Evolutionary conservation across 805 yeast genomes (phyloP).

Genomic region (Wickerhamiella sergipiensis): DNA sequence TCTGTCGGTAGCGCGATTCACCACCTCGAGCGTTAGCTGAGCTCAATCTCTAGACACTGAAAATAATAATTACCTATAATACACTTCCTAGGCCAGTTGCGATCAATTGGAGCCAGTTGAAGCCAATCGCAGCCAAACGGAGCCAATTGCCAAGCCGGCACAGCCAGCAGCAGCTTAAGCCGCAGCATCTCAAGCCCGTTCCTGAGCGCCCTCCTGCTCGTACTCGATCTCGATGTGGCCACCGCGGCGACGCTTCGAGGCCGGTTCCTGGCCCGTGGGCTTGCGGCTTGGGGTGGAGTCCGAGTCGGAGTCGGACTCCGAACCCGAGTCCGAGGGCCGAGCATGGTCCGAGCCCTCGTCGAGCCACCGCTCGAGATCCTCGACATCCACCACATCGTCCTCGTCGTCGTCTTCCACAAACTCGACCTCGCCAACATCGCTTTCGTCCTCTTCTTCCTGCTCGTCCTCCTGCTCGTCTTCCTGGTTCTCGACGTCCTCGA

Average conservation of each 20-base stretch:
- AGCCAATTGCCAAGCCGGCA: no score
- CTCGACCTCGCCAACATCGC: constrained; percentile 67
- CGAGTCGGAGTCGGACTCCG: constrained; percentile 22
- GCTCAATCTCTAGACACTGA: neutral
- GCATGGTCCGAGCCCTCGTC: constrained; percentile 30
- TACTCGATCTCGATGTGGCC: constrained; percentile 68
- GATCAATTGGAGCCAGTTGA: no score
- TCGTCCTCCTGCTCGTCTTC: constrained; percentile 37
- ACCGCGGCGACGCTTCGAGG: constrained; percentile 29
- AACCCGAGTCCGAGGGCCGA: constrained; percentile 9
- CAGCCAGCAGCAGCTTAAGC: no score
- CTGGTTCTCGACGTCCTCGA: constrained; percentile 52
- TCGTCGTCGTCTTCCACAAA: constrained; percentile 83
- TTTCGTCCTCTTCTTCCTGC: constrained; percentile 36
- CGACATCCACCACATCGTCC: constrained; percentile 35
- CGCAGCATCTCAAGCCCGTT: neutral
- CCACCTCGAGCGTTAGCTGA: neutral
- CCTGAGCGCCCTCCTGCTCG: constrained; percentile 42
- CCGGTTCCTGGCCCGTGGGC: constrained; percentile 26
- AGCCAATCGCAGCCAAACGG: no score
- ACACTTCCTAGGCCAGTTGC: no score
- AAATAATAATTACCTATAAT: neutral
- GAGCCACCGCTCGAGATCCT: constrained; percentile 79
- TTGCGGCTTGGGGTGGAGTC: constrained; percentile 25
- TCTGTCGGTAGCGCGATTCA: constrained; percentile 1